Conservation (phyloP, 139 green algal species). For the Tetraselmis chui region DNA sequence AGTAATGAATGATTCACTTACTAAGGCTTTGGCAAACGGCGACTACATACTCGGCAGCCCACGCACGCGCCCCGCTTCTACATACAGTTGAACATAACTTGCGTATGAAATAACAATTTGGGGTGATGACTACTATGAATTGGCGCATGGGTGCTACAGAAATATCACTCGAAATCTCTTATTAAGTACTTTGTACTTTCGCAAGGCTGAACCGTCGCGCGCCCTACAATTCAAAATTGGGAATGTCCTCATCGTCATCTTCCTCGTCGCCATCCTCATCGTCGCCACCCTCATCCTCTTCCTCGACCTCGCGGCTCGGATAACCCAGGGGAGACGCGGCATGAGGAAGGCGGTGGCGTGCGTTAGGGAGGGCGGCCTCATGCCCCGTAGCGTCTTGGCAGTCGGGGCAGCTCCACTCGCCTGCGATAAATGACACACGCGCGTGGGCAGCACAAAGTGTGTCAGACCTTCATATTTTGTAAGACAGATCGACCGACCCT, state of each 20-base stretch:
- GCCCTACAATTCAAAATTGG: background rate
- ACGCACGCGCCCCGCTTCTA: too few relatives aligned
- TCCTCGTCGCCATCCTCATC: background rate
- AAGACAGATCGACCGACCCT: background rate
- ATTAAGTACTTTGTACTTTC: too few relatives aligned
- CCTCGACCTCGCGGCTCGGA: background rate
- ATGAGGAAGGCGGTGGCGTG: background rate
- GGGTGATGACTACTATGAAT: too few relatives aligned
- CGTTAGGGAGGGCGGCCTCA: background rate
- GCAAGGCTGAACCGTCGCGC: too few relatives aligned
- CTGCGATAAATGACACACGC: background rate
- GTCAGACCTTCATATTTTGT: background rate
- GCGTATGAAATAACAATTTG: too few relatives aligned
- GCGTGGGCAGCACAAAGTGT: background rate
- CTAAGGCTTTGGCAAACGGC: too few relatives aligned
- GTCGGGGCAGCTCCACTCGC: conserved; percentile 42
- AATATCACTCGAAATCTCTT: too few relatives aligned
- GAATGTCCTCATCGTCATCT: background rate
- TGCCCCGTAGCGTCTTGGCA: conserved; percentile 16
- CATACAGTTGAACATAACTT: too few relatives aligned
- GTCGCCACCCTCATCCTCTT: background rate
- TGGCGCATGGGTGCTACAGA: too few relatives aligned
- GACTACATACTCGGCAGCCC: too few relatives aligned
- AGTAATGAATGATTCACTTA: too few relatives aligned
- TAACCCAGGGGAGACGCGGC: background rate